Percentiles rank a stretch among this genome's conserved stretches.
Conservation (phyloP, 768 basidiomycete genomes). For the Pleurotus djamor region DNA sequence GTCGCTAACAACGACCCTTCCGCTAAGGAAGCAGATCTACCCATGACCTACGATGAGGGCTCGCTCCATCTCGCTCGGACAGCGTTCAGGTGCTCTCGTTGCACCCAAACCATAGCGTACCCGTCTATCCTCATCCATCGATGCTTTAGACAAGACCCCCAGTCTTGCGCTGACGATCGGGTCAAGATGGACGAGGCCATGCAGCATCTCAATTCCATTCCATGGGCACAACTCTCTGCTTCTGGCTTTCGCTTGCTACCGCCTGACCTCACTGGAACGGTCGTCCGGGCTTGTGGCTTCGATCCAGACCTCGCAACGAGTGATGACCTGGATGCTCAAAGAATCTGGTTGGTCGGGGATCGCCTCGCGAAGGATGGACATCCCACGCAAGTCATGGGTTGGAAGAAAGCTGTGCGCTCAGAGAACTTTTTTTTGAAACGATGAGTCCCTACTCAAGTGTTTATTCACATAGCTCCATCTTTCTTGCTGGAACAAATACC, state of each 20-base stretch:
- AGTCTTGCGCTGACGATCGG: not conserved
- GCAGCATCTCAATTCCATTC: not conserved
- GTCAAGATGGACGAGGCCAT: not conserved
- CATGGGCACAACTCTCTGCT: not conserved
- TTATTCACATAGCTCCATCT: not conserved
- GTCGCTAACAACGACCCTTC: no score
- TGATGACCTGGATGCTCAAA: not conserved
- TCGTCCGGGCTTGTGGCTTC: not conserved
- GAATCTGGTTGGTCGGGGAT: not conserved
- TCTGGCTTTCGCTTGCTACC: not conserved
- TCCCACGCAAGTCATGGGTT: not conserved
- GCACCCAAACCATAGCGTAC: not conserved
- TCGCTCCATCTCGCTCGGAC: not conserved
- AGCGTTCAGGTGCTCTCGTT: not conserved
- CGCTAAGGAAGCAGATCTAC: no score
- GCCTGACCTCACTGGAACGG: not conserved
- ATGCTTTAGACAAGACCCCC: not conserved
- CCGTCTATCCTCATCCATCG: not conserved
- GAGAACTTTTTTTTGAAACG: not conserved
- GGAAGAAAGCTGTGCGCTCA: not conserved
- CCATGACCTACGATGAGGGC: no score
- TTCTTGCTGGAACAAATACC: not conserved
- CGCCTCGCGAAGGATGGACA: not conserved
- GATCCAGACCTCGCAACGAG: not conserved
- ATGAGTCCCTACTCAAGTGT: not conserved